Base-by-base conservation (phyloP, 2,329 filamentous ascomycete species). In the Neonectria sp. region DNA sequence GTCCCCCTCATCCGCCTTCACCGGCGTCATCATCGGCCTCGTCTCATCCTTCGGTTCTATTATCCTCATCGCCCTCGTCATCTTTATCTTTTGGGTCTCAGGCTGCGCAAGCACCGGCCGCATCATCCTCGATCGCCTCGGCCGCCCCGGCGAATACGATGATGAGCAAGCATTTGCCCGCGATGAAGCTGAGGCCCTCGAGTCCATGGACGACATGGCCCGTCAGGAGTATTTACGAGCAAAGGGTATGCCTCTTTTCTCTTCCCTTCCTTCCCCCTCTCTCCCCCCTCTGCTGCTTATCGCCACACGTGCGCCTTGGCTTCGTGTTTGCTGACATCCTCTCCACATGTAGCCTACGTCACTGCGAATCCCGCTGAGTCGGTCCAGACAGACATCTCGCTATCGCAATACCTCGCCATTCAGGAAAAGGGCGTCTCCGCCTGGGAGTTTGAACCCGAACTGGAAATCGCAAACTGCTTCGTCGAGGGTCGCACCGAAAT, bases 401-500 rank as follows among this genome's bases (percentile, higher is more conserved):
- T 99, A 71, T 98, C 96, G 40, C 96, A 99, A 80, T 98, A 97
- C 80, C 88, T 99, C 66, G 96, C 96, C 48, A 99, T 99, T 73
- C 96, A 99, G 84, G 96, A 99, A 84, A 99, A 99, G 82, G 96
- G 96, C 57, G 95, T 99, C n/a, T 97, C 96, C 6, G 96, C 96
- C 7, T 99, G 96, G 96, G 96, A 99, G 81, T 99, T 99, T 77
- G 96, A 98, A 81, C 96, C 96, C n/a, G 96, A 99, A 81, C 85
- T 98, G 40, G 96, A 99, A 82, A 98, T 98, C 73, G 96, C 96
- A 73, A 98, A 98, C 82, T 99, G 96, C 82, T 99, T 99, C 79
- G 96, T 99, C 71, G 95, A 99, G 82, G 95, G 86, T 46, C 90
- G 96, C 72, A 99, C 96, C 12, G 96, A 99, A 81, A 97, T 99